Percentiles rank a stretch among this genome's conserved stretches.
Evolutionary conservation across 805 yeast genomes (phyloP).

Genomic region (Sugiyamaella boreocaroliniensis): DNA sequence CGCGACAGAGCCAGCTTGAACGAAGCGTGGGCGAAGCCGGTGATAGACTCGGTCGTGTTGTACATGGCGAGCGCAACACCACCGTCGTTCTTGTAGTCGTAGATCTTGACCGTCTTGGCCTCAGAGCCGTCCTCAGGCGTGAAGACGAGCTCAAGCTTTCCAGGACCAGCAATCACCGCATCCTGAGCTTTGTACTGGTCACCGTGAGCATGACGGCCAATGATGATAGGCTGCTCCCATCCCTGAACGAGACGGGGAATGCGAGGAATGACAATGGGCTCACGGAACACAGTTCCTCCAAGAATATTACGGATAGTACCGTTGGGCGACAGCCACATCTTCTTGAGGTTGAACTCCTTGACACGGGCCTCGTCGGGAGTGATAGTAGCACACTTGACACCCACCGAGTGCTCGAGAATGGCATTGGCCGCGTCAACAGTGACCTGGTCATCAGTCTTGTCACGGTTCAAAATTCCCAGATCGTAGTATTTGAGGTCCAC

Average conservation of each 20-base stretch:
- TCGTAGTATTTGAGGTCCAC: constrained; percentile 89
- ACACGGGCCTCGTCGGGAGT: constrained; percentile 95
- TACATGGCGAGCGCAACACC: constrained; percentile 92
- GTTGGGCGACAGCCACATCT: constrained; percentile 97
- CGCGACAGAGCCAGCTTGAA: constrained; percentile 80
- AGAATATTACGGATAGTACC: constrained; percentile 93
- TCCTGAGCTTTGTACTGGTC: constrained; percentile 96
- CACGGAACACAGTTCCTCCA: constrained; percentile 96
- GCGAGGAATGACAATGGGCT: constrained; percentile 84
- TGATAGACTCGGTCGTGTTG: constrained; percentile 87
- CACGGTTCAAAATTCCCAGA: constrained; percentile 79
- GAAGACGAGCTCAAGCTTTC: constrained; percentile 69
- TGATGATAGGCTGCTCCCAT: constrained; percentile 93
- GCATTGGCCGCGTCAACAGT: constrained; percentile 89
- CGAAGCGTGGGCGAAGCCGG: constrained; percentile 87
- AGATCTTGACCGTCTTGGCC: constrained; percentile 53
- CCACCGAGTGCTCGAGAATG: constrained; percentile 81
- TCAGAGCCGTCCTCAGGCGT: constrained; percentile 60
- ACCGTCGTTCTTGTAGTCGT: constrained; percentile 56
- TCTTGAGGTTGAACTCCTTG: constrained; percentile 79
- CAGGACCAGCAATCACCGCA: constrained; percentile 69
- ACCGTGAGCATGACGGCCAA: constrained; percentile 96
- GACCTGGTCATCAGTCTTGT: constrained; percentile 79
- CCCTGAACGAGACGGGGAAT: constrained; percentile 85
- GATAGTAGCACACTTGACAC: constrained; percentile 95